Conservation (phyloP, 148 eudicot species). For the Heliamphora exappendiculata region DNA sequence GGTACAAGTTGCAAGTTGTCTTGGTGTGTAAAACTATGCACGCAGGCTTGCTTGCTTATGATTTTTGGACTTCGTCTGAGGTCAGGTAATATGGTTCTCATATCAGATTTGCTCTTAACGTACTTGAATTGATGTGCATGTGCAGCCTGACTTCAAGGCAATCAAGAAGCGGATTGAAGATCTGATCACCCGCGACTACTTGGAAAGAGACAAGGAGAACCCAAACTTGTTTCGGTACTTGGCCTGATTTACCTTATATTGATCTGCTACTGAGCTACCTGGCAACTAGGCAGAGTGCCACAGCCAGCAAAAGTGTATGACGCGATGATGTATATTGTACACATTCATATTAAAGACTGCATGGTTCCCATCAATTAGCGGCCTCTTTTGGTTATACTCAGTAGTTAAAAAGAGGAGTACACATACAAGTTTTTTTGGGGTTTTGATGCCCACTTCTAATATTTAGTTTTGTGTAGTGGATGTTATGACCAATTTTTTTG, state of each 20-base stretch:
- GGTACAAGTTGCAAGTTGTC: neutral
- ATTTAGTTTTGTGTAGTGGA: neutral
- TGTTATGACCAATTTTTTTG: neutral
- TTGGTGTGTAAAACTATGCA: neutral
- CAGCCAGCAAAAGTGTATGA: neutral
- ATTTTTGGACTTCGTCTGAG: neutral
- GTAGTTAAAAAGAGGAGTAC: neutral
- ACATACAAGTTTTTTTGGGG: neutral
- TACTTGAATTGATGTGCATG: neutral
- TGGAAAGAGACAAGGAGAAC: conserved; percentile 35
- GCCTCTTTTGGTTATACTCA: neutral
- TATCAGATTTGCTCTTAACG: neutral
- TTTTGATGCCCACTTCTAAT: neutral
- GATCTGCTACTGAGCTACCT: neutral
- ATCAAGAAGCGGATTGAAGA: conserved; percentile 46
- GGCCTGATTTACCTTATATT: conserved; percentile 21
- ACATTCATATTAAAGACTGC: neutral
- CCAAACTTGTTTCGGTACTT: conserved; percentile 26
- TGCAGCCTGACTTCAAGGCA: conserved; percentile 37
- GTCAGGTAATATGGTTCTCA: neutral
- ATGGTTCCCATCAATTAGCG: neutral
- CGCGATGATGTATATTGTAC: neutral
- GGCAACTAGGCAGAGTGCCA: neutral
- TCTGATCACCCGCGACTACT: conserved; percentile 35
- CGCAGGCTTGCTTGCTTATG: neutral